Conservation (phyloP, 345 rosid genomes). For the Gossypium turneri region DNA sequence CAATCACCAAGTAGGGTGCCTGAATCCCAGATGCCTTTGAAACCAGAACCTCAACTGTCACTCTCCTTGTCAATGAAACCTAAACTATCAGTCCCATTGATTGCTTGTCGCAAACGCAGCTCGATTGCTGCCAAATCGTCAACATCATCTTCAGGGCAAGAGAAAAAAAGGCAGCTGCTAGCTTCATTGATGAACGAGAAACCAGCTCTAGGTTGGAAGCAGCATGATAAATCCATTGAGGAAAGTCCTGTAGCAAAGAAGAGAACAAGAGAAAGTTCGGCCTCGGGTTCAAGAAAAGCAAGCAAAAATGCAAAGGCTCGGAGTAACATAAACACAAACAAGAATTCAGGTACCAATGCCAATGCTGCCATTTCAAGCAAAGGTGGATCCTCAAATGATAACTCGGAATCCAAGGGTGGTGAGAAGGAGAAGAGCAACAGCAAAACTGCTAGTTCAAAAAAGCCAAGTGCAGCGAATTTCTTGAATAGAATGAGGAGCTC, state of each 20-base stretch:
- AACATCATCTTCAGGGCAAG: constrained; percentile 23
- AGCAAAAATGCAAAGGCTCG: constrained; percentile 24
- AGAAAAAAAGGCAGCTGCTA: constrained; percentile 24
- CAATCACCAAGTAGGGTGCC: not conserved
- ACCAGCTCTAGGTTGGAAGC: constrained; percentile 22
- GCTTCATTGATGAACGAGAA: constrained; percentile 29
- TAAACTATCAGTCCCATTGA: constrained; percentile 32
- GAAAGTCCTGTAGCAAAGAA: constrained; percentile 26
- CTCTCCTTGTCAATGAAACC: constrained; percentile 27
- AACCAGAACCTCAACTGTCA: constrained; percentile 25
- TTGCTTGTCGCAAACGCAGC: constrained; percentile 50
- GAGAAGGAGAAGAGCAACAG: constrained; percentile 30
- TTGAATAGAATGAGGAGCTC: constrained; percentile 46
- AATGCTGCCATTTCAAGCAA: constrained; percentile 16
- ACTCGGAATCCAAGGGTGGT: constrained; percentile 26
- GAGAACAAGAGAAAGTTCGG: constrained; percentile 26
- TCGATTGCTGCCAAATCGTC: constrained; percentile 33
- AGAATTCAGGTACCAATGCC: constrained; percentile 9
- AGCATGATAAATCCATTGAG: constrained; percentile 27
- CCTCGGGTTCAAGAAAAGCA: constrained; percentile 13
- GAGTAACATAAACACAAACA: not conserved
- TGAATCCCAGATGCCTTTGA: constrained; percentile 11
- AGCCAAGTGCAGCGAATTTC: constrained; percentile 45
- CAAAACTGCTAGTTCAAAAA: constrained; percentile 27
- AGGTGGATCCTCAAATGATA: constrained; percentile 26